These are phyloP conservation scores for Delonix regia DNA, from an alignment of 306 rosid genomes.

Conservation along the genomic window DNA sequence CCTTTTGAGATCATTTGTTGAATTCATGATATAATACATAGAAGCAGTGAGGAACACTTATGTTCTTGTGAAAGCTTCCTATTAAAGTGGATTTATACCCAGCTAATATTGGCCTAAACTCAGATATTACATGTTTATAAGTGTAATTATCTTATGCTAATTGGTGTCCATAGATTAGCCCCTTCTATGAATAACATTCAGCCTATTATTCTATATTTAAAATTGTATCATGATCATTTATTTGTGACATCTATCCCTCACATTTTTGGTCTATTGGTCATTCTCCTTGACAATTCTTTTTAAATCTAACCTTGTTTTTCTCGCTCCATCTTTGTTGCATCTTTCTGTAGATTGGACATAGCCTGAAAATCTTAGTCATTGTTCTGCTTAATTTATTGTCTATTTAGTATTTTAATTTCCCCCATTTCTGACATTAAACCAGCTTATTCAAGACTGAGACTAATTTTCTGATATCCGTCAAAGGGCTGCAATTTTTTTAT, in stretches of 20 bases:
- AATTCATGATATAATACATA: neutral
- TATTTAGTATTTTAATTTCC: too few relatives aligned
- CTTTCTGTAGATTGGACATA: neutral
- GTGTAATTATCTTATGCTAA: too few relatives aligned
- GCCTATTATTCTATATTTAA: neutral
- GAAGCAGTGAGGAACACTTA: neutral
- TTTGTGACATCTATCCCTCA: neutral
- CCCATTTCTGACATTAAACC: neutral
- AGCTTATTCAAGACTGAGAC: neutral
- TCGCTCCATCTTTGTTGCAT: neutral
- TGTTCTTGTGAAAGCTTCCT: constrained; percentile 1
- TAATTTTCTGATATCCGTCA: neutral
- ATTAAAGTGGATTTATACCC: neutral
- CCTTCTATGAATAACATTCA: neutral
- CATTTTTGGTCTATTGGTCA: neutral
- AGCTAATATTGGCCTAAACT: neutral
- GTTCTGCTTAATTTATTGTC: neutral
- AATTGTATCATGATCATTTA: neutral
- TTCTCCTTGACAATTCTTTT: neutral
- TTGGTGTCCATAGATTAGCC: neutral
- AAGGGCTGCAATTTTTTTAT: neutral
- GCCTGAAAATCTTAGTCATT: neutral
- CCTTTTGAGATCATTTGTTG: neutral
- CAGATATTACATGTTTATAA: too few relatives aligned
- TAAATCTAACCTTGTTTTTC: constrained; percentile 2